Evolutionary conservation across 768 basidiomycete genomes (phyloP), one percentile per base, ranked within the genome.

Genomic region (Scleroderma citrinum): DNA sequence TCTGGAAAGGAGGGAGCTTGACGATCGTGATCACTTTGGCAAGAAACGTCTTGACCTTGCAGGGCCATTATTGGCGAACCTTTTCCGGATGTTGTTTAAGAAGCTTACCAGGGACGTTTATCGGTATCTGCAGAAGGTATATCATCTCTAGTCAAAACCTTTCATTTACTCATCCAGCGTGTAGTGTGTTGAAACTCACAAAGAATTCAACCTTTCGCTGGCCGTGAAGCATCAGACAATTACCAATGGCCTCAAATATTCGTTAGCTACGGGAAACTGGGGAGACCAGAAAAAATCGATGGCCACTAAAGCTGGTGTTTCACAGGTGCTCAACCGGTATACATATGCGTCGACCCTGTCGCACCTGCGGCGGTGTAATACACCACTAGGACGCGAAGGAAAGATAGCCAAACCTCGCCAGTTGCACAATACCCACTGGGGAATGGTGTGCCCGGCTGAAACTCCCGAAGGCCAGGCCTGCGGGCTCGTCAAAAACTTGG

Each of bases 381-480:
- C 96, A 0, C 96, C 96, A 2, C 81, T 99, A 43, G 96, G 96
- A 48, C 87, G 96, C 51, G 96, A 98, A 67, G 94, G 94, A 49
- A 99, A 99, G 72, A 98, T 98, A 51, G 96, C 96, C 40, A 98
- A 98, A 66, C 96, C 96, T 49, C 96, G 96, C 59, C 96, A 99
- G 60, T 74, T 99, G 48, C 96, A 99, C 68, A 99, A 99, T 61
- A 97, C 96, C 1, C 96, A 99, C 60, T 99, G 96, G 96, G 96
- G 96, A 32, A 98, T 99, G 96, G 96, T 99, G 17, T 99, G 96
- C 63, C 96, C 96, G 37, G 96, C 96, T 34, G 96, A 99, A 68
- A 99, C 96, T 3, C 96, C 96, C 1, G 96, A 99, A 82, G 96
- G 96, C 40, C 96, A 98, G 67, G 96, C 96, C 52, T 99, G 96